These are phyloP conservation scores for Alloteropsis semialata DNA, from an alignment of 176 grass and related monocot genomes.

Conservation along the genomic window DNA sequence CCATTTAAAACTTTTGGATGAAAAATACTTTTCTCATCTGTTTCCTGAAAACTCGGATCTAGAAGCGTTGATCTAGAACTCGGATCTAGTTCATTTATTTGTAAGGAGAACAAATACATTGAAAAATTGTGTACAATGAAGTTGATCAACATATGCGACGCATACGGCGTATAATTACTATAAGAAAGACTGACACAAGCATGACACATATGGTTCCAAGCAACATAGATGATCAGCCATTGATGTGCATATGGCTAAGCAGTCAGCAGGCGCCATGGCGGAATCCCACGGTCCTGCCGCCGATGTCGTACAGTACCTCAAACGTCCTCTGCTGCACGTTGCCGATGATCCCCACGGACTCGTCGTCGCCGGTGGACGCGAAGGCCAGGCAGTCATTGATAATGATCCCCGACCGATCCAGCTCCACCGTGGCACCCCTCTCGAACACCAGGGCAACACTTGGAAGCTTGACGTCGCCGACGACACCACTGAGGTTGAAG, in stretches of 20 bases:
- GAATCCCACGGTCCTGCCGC: background rate
- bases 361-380: background rate
- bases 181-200: background rate
- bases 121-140: no score
- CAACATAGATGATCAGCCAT: background rate
- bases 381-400: conserved; percentile 47
- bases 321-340: conserved; percentile 13
- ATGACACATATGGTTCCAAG: background rate
- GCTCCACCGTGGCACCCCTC: conserved; percentile 19
- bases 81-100: no score
- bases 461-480: conserved; percentile 25
- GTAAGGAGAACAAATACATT: no score
- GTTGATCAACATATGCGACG: no score
- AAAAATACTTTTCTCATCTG: no score
- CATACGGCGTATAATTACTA: background rate
- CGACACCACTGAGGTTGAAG: conserved; percentile 34
- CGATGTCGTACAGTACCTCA: background rate
- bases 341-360: background rate
- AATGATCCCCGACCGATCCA: conserved; percentile 30
- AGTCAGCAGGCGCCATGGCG: background rate
- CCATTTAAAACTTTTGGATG: no score
- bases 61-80: no score
- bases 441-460: conserved; percentile 43
- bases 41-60: no score
- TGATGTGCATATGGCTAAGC: background rate